A percentile compares a stretch with the other conserved stretches of the same genome.
Conservation (phyloP, 108 stramenopile genomes). For the Licmophora abbreviata region DNA sequence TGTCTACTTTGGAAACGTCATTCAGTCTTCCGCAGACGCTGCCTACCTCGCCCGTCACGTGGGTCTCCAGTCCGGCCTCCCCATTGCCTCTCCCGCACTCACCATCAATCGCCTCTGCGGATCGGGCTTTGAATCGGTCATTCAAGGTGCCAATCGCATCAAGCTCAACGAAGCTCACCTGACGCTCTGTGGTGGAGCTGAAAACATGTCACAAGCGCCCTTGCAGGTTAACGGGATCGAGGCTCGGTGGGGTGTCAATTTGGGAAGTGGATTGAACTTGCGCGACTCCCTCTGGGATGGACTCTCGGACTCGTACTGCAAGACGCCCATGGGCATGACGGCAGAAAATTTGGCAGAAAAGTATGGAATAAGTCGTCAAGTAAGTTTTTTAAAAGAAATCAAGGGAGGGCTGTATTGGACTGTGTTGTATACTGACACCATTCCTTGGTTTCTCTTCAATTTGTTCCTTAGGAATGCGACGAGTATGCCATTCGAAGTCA, state of each 20-base stretch:
- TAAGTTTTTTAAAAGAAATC: constrained; percentile 13
- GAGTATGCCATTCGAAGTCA: constrained; percentile 86
- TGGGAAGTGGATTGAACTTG: constrained; percentile 78
- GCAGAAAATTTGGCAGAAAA: constrained; percentile 95
- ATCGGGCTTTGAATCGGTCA: constrained; percentile 93
- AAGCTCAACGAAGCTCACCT: constrained; percentile 77
- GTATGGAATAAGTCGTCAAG: constrained; percentile 80
- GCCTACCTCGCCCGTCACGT: constrained; percentile 94
- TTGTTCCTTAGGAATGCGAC: constrained; percentile 67
- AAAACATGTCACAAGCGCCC: constrained; percentile 96
- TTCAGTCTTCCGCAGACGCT: constrained; percentile 85
- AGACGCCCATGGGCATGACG: constrained; percentile 94
- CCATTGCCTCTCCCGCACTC: constrained; percentile 71
- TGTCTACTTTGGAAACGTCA: constrained; percentile 94
- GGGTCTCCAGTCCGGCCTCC: constrained; percentile 73
- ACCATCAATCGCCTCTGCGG: constrained; percentile 98
- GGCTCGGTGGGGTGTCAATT: constrained; percentile 81
- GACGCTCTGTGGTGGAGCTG: constrained; percentile 88
- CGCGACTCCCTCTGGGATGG: constrained; percentile 72
- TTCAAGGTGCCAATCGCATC: constrained; percentile 88
- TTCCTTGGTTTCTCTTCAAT: constrained; percentile 4
- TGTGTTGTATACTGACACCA: not conserved
- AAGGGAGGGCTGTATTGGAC: not conserved
- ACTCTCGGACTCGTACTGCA: constrained; percentile 82
- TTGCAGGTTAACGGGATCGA: constrained; percentile 75